These are phyloP conservation scores for Coemansia sp. DNA, from an alignment of 192 early-diverging fungal genomes.

Conservation along the genomic window DNA sequence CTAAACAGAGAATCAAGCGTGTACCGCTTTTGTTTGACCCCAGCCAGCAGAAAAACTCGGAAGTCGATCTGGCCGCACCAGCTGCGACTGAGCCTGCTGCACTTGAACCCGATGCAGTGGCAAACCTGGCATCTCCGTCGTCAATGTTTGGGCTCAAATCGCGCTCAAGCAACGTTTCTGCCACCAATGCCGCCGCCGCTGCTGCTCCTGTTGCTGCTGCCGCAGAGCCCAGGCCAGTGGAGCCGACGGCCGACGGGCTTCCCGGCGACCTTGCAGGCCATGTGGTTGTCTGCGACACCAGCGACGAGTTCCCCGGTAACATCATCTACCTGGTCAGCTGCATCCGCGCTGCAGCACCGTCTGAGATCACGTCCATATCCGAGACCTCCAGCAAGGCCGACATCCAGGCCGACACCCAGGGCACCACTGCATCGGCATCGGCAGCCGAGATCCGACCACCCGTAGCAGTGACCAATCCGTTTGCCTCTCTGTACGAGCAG, in stretches of 20 bases:
- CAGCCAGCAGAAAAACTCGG: conserved; percentile 20
- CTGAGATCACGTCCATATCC: conserved; percentile 25
- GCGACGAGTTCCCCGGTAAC: conserved; percentile 61
- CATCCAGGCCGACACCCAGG: not conserved
- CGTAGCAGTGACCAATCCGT: conserved; percentile 14
- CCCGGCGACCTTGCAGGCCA: conserved; percentile 57
- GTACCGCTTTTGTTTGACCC: conserved; percentile 50
- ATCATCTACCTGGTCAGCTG: conserved; percentile 68
- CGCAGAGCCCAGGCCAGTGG: conserved; percentile 7
- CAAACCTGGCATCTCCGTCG: not conserved
- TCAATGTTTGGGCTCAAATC: not conserved
- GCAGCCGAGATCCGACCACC: not conserved
- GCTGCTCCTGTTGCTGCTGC: not conserved
- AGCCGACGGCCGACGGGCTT: conserved; percentile 29
- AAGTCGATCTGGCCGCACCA: conserved; percentile 17
- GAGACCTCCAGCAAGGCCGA: conserved; percentile 9
- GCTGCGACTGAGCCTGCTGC: not conserved
- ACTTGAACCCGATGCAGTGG: not conserved
- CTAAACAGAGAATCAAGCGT: conserved; percentile 23
- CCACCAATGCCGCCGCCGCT: not conserved
- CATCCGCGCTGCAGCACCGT: conserved; percentile 59
- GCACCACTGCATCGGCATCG: not conserved
- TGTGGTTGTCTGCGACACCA: conserved; percentile 62
- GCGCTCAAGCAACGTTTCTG: conserved; percentile 1
- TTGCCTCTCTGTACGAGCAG: conserved; percentile 52